phyloP scores from a whole-genome alignment of 495 filamentous ascomycete species.

The Antarctomyces pellizariae region DNA sequence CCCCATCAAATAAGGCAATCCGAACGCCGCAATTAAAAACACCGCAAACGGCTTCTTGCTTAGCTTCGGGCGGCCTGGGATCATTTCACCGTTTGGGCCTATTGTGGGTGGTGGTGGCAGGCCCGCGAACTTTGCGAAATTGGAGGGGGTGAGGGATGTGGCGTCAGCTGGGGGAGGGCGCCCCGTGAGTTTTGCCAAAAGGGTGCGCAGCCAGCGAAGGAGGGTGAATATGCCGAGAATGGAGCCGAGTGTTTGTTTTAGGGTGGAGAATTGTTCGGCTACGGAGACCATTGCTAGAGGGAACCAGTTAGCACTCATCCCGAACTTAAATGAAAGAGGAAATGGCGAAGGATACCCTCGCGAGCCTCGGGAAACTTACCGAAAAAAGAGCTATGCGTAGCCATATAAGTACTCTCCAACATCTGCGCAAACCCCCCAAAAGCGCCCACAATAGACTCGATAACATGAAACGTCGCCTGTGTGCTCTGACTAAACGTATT shows the following conservation, averaged over 20 bases:
- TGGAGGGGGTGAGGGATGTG: conserved; percentile 62
- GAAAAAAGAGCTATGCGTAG: conserved; percentile 97
- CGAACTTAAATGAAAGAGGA: background rate
- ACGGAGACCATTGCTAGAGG: conserved; percentile 82
- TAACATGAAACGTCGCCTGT: conserved; percentile 94
- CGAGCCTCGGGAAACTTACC: conserved; percentile 31
- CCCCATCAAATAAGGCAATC: conserved; percentile 84
- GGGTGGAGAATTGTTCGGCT: conserved; percentile 84
- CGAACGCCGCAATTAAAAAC: conserved; percentile 86
- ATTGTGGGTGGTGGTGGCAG: conserved; percentile 18
- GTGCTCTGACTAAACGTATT: conserved; percentile 80
- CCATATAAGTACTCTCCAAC: conserved; percentile 99
- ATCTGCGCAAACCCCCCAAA: conserved; percentile 97
- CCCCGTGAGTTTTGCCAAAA: conserved; percentile 85
- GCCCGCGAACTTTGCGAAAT: conserved; percentile 78
- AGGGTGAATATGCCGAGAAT: conserved; percentile 88
- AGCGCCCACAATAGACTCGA: conserved; percentile 95
- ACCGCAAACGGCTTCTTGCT: conserved; percentile 89
- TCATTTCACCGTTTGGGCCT: conserved; percentile 19
- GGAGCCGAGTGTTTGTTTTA: conserved; percentile 86
- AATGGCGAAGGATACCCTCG: background rate
- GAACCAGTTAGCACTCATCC: conserved; percentile 11
- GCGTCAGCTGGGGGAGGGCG: conserved; percentile 73
- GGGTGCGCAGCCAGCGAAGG: conserved; percentile 76
- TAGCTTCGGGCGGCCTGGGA: conserved; percentile 38